Base-by-base conservation (phyloP, 2,329 filamentous ascomycete species). In the Colletotrichum eleusines region DNA sequence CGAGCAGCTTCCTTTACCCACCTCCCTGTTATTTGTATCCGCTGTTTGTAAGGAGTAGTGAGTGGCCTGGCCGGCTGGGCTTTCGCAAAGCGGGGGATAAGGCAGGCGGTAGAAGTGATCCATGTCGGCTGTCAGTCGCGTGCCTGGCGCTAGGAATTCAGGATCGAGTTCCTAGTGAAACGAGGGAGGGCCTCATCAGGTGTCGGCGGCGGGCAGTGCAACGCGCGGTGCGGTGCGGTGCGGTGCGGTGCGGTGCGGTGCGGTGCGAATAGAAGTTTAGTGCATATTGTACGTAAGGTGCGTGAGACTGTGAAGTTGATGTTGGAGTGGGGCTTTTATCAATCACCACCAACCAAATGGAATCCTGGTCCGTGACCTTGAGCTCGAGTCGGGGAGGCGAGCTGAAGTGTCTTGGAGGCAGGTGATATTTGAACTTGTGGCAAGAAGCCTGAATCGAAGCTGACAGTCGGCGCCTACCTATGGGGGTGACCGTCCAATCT, bases 91-190 rank as follows among this genome's bases (percentile, higher is more conserved):
- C 16, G n/a, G 28, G 35, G 11, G 40, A 40, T 40, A 46, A 42
- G 55, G 20, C 57, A 54, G 44, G 35, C 28, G 40, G 18, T 38
- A 33, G 38, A 54, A 55, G 50, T 40, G 64, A 63, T 62, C 42
- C 66, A 53, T 35, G 50, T 46, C 31, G 57, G 51, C 57, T 67
- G 57, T 51, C 68, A 71, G 63, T 71, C 51, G 68, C 57, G 50
- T 71, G 68, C 67, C 35, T 51, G 51, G 51, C 63, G 51, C 58
- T 46, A 44, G 35, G 42, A 40, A 57, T 57, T 51, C 51, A 67
- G 50, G 57, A 71, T 61, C 63, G 38, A 61, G 55, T 62, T 31
- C 63, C 42, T 51, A 28, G 63, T 63, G 68, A 61, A 66, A 70
- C 63, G 48, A 71, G 51, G 38, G 57, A 61, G 63, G 68, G 44